phyloP scores from a whole-genome alignment of 164 flowering plant species.

The Aristolochia californica region DNA sequence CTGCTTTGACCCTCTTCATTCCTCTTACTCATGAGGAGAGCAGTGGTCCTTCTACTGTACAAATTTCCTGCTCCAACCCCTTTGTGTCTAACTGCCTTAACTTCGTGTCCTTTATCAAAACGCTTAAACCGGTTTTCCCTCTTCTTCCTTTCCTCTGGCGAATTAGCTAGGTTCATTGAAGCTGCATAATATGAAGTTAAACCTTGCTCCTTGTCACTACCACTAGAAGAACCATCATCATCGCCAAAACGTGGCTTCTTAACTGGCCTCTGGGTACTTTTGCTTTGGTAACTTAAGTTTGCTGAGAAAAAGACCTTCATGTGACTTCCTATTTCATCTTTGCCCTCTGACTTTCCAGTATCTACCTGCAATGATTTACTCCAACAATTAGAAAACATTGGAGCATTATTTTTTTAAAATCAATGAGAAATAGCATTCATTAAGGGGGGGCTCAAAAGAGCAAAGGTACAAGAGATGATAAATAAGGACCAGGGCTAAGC shows the following conservation, averaged over 20 bases:
- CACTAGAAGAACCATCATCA: conserved; percentile 72
- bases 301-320: conserved; percentile 26
- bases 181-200: conserved; percentile 62
- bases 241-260: conserved; percentile 68
- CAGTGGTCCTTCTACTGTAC: conserved; percentile 52
- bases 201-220: conserved; percentile 80
- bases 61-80: conserved; percentile 40
- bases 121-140: conserved; percentile 89
- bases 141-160: conserved; percentile 82
- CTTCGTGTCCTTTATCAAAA: conserved; percentile 59
- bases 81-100: conserved; percentile 36
- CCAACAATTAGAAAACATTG: too few relatives aligned
- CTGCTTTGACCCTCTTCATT: conserved; percentile 49
- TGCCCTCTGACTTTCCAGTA: conserved; percentile 37
- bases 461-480: too few relatives aligned
- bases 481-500: too few relatives aligned
- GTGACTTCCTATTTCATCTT: conserved; percentile 21
- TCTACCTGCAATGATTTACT: conserved; percentile 32
- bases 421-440: too few relatives aligned
- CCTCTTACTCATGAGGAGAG: conserved; percentile 49
- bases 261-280: conserved; percentile 35
- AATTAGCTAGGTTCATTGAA: conserved; percentile 55
- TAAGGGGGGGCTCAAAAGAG: too few relatives aligned
- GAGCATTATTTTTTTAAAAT: too few relatives aligned
- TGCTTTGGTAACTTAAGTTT: conserved; percentile 29